Evolutionary conservation across 1,139 yeast genomes (phyloP), one percentile per base, ranked within the genome.

Genomic region (Hanseniaspora gamundiae): DNA sequence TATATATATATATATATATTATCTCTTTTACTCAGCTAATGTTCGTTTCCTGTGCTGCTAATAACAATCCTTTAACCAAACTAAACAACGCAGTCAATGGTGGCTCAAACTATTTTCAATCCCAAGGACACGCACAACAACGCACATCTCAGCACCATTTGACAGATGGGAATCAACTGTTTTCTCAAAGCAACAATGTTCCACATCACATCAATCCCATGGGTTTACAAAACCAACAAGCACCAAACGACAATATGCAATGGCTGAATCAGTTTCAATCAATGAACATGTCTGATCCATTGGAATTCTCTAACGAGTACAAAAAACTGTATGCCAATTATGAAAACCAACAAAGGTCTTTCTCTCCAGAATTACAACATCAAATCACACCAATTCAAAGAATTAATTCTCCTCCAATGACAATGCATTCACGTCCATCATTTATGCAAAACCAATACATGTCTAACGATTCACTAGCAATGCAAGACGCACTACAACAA

Each of bases 241-340:
- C 21, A 38, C 13, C 22, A 33, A 33, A 22, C 16, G 20, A 39
- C 31, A 33, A 17, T n/a, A n/a, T 38, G 20, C 30, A 30, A 11
- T 54, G 59, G 58, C 24, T 53, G 13, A 42, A 49, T n/a, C 56
- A 57, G 43, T 55, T 58, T 21, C 47, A 57, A 2, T 43, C 52
- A 2, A 53, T 58, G 52, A 47, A 49, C 36, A 47, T 58, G 13
- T 47, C 49, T 16, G 62, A 58, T 42, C 56, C 58, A n/a, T 17
- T 52, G 42, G 60, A 55, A 46, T 56, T 55, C 38, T 48, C 52
- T 33, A 45, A 49, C 20, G 57, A 56, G 24, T 58, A 58, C 45
- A 55, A 56, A 46, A 48, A 39, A 20, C 42, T 52, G 41, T 58
- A 58, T 45, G 46, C 48, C 8, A 43, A 43, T 4, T 58, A 56